Base-by-base conservation (phyloP, 2,329 filamentous ascomycete species). In the Emmonsia crescens region DNA sequence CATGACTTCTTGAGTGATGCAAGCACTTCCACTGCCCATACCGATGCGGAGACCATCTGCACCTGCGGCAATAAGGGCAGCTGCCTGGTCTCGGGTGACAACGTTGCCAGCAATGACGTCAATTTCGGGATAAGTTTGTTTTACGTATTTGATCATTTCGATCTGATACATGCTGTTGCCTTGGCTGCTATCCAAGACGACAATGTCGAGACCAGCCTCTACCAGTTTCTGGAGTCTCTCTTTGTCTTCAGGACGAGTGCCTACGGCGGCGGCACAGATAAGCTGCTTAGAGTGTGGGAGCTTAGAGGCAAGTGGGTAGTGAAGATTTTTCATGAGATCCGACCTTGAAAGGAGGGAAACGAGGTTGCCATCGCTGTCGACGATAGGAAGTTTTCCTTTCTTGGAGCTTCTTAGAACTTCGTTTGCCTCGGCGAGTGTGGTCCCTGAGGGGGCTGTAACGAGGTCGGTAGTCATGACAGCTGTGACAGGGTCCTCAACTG, bases 1-100 rank as follows among this genome's bases (percentile, higher is more conserved):
- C 94, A 99, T 99, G 73, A 99, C 95, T 80, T 99, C 94, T 79
- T 99, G 94, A 61, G 94, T 99, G 70, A 99, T 99, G 78, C 94
- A 99, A 73, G 94, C 94, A 73, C 90, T 96, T 73, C 94, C 94
- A 74, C 91, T 96, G 69, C 94, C 94, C 94, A 99, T 99, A 74
- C 94, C 94, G 73, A 99, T 99, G 74, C 94, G 90, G 69, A 99
- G 85, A 75, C 94, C 95, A 74, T 99, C 94, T 63, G 90, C 93
- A 74, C 94, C 94, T 67, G 93, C 94, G 64, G 89, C 90, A 71
- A 99, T 97, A 68, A 99, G 81, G 65, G 84, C 80, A 60, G 95
- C 94, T 68, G 94, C 94, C 81, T 99, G 94, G 75, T 97, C 93
- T 61, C 93, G 88, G 62, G 94, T 99, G 70, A 99, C 94, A 68